Percentiles rank a stretch among this genome's conserved stretches.
Conservation (phyloP, 2,329 filamentous ascomycete genomes). For the Pseudogymnoascus sp. region DNA sequence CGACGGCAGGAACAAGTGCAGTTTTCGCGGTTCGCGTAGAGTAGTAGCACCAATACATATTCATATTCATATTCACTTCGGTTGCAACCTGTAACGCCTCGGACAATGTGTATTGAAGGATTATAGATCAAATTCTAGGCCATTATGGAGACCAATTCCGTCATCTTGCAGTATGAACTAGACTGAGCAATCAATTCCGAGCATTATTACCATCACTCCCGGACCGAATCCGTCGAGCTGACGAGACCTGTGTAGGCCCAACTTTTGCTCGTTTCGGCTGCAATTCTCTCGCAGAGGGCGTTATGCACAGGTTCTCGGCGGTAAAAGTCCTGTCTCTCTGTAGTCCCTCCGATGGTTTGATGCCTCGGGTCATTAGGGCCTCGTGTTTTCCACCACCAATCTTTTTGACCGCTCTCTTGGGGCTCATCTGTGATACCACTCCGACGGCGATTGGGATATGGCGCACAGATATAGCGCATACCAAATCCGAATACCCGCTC, state of each 20-base stretch:
- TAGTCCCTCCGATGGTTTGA: neutral
- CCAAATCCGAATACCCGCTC: slow-evolving; percentile 12
- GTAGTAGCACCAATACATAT: neutral
- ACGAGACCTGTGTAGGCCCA: neutral
- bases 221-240: neutral
- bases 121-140: neutral
- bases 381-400: neutral
- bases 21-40: neutral
- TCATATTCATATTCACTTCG: neutral
- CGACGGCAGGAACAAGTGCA: neutral
- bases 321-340: neutral
- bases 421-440: neutral
- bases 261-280: neutral
- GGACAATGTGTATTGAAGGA: neutral
- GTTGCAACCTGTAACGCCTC: neutral
- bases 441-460: neutral
- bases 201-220: neutral
- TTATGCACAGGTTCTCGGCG: neutral
- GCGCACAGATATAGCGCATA: neutral
- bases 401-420: neutral
- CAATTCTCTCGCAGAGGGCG: neutral
- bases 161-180: neutral
- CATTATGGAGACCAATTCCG: neutral
- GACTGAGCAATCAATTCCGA: neutral
- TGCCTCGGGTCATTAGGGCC: neutral